These are phyloP conservation scores for Paecilomyces sp. DNA, from an alignment of 2,329 filamentous ascomycete genomes.

Conservation along the genomic window DNA sequence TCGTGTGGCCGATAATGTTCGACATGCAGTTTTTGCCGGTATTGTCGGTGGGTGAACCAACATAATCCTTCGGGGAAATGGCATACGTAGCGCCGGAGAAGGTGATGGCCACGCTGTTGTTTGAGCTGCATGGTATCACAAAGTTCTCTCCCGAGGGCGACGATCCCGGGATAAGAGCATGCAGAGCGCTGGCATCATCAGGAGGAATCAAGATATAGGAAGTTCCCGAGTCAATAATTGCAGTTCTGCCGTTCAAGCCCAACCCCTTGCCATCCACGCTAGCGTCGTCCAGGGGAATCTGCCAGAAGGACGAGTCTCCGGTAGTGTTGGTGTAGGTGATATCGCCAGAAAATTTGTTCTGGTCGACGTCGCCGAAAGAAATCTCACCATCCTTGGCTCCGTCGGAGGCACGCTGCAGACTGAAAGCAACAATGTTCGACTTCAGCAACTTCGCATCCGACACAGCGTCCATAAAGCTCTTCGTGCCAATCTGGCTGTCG, in stretches of 20 bases:
- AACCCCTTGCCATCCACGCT: slow-evolving; percentile 54
- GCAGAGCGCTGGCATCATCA: slow-evolving; percentile 59
- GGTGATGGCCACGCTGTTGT: slow-evolving; percentile 52
- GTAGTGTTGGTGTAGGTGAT: slow-evolving; percentile 58
- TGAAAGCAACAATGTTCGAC: slow-evolving; percentile 65
- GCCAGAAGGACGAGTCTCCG: slow-evolving; percentile 57
- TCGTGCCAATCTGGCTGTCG: slow-evolving; percentile 42
- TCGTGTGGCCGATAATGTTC: slow-evolving; percentile 66
- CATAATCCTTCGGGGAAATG: slow-evolving; percentile 65
- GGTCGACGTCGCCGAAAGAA: slow-evolving; percentile 66
- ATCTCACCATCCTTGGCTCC: slow-evolving; percentile 66
- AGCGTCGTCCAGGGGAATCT: slow-evolving; percentile 61
- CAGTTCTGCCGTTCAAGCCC: slow-evolving; percentile 48
- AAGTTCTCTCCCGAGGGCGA: slow-evolving; percentile 54
- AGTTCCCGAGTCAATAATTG: slow-evolving; percentile 79
- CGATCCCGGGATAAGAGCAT: slow-evolving; percentile 60
- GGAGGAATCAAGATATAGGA: slow-evolving; percentile 69
- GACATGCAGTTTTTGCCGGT: slow-evolving; percentile 46
- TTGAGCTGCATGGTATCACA: slow-evolving; percentile 65
- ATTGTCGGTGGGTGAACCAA: slow-evolving; percentile 33
- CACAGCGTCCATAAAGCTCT: slow-evolving; percentile 62
- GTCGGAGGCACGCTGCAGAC: slow-evolving; percentile 61
- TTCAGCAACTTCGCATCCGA: slow-evolving; percentile 49
- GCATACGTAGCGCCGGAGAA: slow-evolving; percentile 63
- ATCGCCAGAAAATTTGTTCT: slow-evolving; percentile 58